These are phyloP conservation scores for Panicum miliaceum DNA, from an alignment of 176 grass and related monocot species.

Conservation along the genomic window DNA sequence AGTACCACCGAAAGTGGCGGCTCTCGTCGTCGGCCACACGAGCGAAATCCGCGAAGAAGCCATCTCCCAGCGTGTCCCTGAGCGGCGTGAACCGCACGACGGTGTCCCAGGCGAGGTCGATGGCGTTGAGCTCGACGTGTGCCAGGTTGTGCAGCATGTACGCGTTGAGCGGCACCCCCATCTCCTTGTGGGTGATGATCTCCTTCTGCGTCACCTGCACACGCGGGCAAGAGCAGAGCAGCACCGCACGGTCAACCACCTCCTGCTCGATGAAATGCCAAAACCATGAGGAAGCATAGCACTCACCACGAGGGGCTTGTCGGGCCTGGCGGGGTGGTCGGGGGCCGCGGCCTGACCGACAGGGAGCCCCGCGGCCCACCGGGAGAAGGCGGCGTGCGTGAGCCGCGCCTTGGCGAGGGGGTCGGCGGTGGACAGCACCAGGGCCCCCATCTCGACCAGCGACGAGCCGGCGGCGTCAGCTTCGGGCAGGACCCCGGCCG, in stretches of 20 bases:
- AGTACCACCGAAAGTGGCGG: conserved; percentile 90
- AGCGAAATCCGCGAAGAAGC: conserved; percentile 82
- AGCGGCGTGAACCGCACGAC: conserved; percentile 86
- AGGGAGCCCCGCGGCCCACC: conserved; percentile 54
- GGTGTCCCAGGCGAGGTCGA: conserved; percentile 93
- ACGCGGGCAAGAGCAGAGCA: neutral
- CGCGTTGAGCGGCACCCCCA: conserved; percentile 80
- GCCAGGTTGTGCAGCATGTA: conserved; percentile 96
- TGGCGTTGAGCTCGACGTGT: conserved; percentile 94
- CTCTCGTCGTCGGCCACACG: conserved; percentile 91
- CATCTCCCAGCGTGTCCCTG: conserved; percentile 63
- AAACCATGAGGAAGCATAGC: neutral
- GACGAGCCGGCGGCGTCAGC: conserved; percentile 38
- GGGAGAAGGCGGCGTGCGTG: conserved; percentile 79
- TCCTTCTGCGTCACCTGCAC: conserved; percentile 77
- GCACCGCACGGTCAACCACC: neutral
- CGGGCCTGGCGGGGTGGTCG: conserved; percentile 58
- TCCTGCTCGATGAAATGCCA: conserved; percentile 44
- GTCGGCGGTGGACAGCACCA: conserved; percentile 74
- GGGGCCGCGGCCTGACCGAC: conserved; percentile 54
- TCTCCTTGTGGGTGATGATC: conserved; percentile 76
- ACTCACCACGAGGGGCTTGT: conserved; percentile 68
- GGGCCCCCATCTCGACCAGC: conserved; percentile 68
- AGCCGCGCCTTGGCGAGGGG: conserved; percentile 69
- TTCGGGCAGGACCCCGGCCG: neutral